Percentiles rank a stretch among this genome's conserved stretches.
Evolutionary conservation across 768 basidiomycete genomes (phyloP).

Genomic region (Cystofilobasidium bisporidii): DNA sequence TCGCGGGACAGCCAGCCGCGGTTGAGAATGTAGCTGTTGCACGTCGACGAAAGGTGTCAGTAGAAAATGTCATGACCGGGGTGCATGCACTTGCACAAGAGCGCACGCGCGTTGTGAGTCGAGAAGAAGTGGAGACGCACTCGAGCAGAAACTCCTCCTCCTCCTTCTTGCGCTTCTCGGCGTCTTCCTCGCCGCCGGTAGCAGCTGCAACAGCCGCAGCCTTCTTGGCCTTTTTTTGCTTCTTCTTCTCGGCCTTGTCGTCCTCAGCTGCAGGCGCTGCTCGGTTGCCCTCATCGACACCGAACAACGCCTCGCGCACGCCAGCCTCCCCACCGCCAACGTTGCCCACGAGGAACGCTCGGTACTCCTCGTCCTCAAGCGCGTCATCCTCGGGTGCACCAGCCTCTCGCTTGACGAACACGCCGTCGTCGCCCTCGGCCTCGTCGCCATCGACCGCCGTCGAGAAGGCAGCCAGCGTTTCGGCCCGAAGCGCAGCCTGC

Average conservation of each 20-base stretch:
- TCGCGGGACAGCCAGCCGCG: slow-evolving; percentile 92
- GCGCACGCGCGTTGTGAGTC: too few relatives aligned
- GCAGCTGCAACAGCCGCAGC: slow-evolving; percentile 1
- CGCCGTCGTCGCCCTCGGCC: slow-evolving; percentile 41
- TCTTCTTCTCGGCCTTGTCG: slow-evolving; percentile 27
- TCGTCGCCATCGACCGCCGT: slow-evolving; percentile 21
- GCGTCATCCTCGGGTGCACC: slow-evolving; percentile 51
- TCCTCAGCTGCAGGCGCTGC: slow-evolving; percentile 1
- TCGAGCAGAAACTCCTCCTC: slow-evolving; percentile 85
- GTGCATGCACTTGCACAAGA: too few relatives aligned
- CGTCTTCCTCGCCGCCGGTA: slow-evolving; percentile 34
- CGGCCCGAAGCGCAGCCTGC: slow-evolving; percentile 60
- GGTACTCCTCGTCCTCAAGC: slow-evolving; percentile 74
- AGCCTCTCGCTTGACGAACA: slow-evolving; percentile 51
- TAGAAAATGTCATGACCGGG: too few relatives aligned
- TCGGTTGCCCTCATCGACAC: slow-evolving; percentile 29
- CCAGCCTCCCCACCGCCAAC: slow-evolving; percentile 55
- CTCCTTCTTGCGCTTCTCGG: slow-evolving; percentile 48
- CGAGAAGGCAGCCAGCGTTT: slow-evolving; percentile 73
- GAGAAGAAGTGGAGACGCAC: slow-evolving; percentile 46
- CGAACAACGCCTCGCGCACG: slow-evolving; percentile 56
- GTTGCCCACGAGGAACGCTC: slow-evolving; percentile 62
- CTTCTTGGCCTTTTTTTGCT: slow-evolving; percentile 29
- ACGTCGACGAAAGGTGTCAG: background rate
- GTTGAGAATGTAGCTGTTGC: slow-evolving; percentile 81